A percentile compares a stretch with the other conserved stretches of the same genome.
Conservation (phyloP, 2,329 filamentous ascomycete genomes). For the Pseudopithomyces chartarum region DNA sequence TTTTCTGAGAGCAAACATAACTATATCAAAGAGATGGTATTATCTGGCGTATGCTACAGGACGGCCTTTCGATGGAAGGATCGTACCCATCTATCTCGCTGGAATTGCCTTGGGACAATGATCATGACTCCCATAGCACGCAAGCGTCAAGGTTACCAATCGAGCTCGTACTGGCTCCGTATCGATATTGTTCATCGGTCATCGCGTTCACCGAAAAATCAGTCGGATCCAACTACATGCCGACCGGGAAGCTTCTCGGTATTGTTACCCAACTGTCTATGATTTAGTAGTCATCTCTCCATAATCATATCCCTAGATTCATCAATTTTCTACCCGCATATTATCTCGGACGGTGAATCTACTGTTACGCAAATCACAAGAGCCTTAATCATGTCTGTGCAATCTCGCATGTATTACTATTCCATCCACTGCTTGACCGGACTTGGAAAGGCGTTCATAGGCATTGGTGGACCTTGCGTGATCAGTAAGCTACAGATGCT, state of each 20-base stretch:
- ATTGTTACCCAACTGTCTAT: neutral
- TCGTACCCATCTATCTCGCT: neutral
- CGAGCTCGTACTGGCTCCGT: neutral
- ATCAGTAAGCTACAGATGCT: constrained; percentile 1
- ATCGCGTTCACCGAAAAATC: neutral
- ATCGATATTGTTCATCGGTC: neutral
- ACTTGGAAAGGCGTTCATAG: neutral
- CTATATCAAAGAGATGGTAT: too few relatives aligned
- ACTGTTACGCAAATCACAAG: neutral
- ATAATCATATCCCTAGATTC: neutral
- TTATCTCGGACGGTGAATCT: neutral
- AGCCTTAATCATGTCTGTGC: neutral
- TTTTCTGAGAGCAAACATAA: too few relatives aligned
- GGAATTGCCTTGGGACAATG: neutral
- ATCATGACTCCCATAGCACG: neutral
- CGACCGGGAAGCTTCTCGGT: neutral
- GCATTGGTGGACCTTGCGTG: constrained; percentile 1
- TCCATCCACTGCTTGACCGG: neutral
- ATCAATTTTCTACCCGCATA: neutral
- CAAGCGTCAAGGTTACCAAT: neutral
- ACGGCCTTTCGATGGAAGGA: too few relatives aligned
- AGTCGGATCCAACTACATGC: neutral
- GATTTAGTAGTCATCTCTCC: neutral
- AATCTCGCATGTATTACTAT: neutral
- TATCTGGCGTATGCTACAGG: too few relatives aligned